Evolutionary conservation across 202 grass and related monocot genomes (phyloP).

Genomic region (Setaria viridis): DNA sequence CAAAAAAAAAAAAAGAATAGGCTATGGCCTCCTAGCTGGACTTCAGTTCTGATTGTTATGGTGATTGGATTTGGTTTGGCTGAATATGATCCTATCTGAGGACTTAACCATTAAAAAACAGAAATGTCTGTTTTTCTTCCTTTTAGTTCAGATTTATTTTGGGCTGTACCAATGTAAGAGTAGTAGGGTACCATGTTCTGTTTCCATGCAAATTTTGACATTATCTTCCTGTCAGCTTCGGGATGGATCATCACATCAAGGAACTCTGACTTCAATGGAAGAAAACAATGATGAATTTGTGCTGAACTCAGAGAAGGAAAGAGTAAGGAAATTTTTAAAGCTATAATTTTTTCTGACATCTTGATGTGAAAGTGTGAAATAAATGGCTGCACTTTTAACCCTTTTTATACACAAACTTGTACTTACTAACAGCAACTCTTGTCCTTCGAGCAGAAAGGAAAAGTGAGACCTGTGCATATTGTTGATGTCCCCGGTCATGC

Average conservation of each 20-base stretch:
- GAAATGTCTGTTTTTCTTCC: neutral
- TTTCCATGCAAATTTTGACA: constrained; percentile 24
- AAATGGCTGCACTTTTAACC: neutral
- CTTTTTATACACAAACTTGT: neutral
- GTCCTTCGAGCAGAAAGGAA: constrained; percentile 60
- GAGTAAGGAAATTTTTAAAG: constrained; percentile 51
- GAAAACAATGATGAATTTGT: constrained; percentile 86
- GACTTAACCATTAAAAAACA: neutral
- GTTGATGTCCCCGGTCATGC: constrained; percentile 97
- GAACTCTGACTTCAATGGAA: constrained; percentile 96
- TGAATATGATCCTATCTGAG: neutral
- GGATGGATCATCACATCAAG: constrained; percentile 89
- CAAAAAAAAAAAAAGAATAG: no score
- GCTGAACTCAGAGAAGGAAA: constrained; percentile 73
- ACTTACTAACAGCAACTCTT: constrained; percentile 21
- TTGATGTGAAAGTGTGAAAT: neutral
- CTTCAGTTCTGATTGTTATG: constrained; percentile 1
- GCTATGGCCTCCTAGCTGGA: neutral
- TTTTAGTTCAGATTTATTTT: neutral
- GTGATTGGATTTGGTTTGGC: constrained; percentile 3
- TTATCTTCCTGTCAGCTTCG: constrained; percentile 68
- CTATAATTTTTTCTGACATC: constrained; percentile 6
- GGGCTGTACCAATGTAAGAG: neutral
- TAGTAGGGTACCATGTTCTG: constrained; percentile 11
- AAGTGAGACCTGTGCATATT: constrained; percentile 77